Percentiles rank a stretch among this genome's conserved stretches.
These are phyloP conservation scores for Cryptomeria japonica DNA, from an alignment of 75 land plant genomes.

Conservation along the genomic window DNA sequence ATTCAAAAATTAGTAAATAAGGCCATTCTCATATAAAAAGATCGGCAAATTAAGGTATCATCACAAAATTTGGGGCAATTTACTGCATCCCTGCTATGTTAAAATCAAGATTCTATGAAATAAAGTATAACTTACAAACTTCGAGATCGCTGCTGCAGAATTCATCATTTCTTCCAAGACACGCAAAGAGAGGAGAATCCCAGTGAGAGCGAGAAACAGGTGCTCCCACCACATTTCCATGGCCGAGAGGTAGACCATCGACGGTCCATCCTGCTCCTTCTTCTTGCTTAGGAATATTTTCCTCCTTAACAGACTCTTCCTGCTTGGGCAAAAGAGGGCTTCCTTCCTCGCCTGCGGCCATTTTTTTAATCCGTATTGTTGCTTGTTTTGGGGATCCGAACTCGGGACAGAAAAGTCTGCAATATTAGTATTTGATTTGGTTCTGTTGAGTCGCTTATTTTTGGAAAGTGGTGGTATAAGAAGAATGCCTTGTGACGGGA, in stretches of 20 bases:
- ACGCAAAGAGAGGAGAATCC: constrained; percentile 58
- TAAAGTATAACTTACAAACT: constrained; percentile 66
- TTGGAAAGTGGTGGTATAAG: too few species aligned
- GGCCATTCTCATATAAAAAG: neutral
- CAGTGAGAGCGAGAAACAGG: constrained; percentile 63
- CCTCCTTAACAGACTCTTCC: constrained; percentile 9
- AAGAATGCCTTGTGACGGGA: neutral
- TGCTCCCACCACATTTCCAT: constrained; percentile 46
- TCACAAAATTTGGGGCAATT: neutral
- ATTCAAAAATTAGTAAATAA: neutral
- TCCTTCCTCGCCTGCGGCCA: constrained; percentile 16
- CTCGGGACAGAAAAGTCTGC: neutral
- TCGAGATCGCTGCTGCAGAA: constrained; percentile 91
- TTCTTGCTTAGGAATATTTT: constrained; percentile 28
- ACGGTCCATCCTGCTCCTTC: constrained; percentile 41
- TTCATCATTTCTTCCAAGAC: constrained; percentile 80
- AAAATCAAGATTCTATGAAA: neutral
- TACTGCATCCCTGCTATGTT: neutral
- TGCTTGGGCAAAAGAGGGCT: constrained; percentile 10
- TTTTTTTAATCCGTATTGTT: neutral
- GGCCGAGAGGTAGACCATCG: constrained; percentile 63
- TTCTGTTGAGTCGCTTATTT: neutral
- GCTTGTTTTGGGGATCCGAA: neutral
- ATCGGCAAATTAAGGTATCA: neutral
- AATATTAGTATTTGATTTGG: neutral